These are phyloP conservation scores for Botrytis aclada DNA, from an alignment of 2,329 filamentous ascomycete species.

Conservation along the genomic window DNA sequence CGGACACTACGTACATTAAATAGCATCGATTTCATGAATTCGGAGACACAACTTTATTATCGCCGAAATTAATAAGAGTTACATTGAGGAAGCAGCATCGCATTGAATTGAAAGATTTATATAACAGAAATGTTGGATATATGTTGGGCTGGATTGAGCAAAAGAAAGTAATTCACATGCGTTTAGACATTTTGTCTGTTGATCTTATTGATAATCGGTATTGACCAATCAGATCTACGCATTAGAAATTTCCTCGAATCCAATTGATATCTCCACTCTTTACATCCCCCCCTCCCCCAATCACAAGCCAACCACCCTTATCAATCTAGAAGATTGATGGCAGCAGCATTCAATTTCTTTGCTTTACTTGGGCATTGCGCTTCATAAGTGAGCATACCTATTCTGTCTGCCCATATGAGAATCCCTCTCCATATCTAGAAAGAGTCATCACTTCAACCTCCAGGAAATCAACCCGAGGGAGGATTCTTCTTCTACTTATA, in stretches of 20 bases:
- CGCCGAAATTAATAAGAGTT: not conserved
- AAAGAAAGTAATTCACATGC: not conserved
- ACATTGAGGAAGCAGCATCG: not conserved
- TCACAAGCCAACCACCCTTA: not conserved
- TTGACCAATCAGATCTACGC: not conserved
- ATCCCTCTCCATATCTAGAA: not conserved
- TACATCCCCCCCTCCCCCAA: not conserved
- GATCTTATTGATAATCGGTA: not conserved
- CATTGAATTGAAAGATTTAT: not conserved
- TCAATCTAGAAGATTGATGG: not conserved
- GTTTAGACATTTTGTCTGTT: not conserved
- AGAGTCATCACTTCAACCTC: not conserved
- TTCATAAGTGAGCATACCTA: not conserved
- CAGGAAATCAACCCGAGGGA: not conserved
- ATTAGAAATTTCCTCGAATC: slow-evolving; percentile 2
- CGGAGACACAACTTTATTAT: not conserved
- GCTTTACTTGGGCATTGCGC: not conserved
- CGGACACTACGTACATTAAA: not conserved
- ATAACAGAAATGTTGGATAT: not conserved
- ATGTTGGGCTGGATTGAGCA: not conserved
- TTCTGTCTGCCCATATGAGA: not conserved
- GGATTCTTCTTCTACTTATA: not conserved
- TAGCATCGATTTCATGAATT: not conserved
- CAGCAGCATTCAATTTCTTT: not conserved
- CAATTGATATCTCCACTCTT: not conserved